Evolutionary conservation across 495 filamentous ascomycete species (phyloP).

Genomic region (Talaromyces wortmannii): DNA sequence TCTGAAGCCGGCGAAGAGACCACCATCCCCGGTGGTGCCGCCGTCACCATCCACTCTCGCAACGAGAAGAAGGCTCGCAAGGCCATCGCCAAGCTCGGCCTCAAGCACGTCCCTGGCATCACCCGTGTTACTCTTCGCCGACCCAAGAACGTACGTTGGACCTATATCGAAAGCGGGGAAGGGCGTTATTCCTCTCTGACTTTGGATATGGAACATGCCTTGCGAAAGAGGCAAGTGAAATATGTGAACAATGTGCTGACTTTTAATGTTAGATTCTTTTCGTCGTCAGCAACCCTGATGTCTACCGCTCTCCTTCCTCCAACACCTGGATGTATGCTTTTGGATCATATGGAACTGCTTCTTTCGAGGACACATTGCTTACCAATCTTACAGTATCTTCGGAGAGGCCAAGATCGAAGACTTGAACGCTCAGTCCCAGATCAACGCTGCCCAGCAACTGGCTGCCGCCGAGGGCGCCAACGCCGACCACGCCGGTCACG

Average conservation of each 20-base stretch:
- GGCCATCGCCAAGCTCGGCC: slow-evolving; percentile 93
- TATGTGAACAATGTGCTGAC: slow-evolving; percentile 15
- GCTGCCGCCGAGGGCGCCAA: slow-evolving; percentile 76
- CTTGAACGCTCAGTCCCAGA: slow-evolving; percentile 94
- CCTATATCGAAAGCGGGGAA: neutral
- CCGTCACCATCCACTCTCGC: slow-evolving; percentile 87
- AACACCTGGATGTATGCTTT: slow-evolving; percentile 95
- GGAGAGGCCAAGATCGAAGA: slow-evolving; percentile 99
- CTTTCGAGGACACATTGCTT: slow-evolving; percentile 8
- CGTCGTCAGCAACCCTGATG: slow-evolving; percentile 98
- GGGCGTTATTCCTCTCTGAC: neutral
- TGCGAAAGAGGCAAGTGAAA: neutral
- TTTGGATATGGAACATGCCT: neutral
- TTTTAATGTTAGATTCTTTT: slow-evolving; percentile 77
- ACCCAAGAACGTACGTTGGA: slow-evolving; percentile 80
- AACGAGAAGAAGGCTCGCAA: slow-evolving; percentile 99
- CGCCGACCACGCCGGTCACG: slow-evolving; percentile 61
- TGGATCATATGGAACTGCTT: neutral
- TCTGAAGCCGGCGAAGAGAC: slow-evolving; percentile 65
- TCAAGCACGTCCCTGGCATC: slow-evolving; percentile 94
- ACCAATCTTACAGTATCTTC: slow-evolving; percentile 68
- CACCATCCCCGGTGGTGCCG: slow-evolving; percentile 76
- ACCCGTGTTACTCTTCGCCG: slow-evolving; percentile 95
- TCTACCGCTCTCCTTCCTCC: slow-evolving; percentile 96
- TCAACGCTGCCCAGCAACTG: slow-evolving; percentile 85